Evolutionary conservation across 1,284 basidiomycete genomes (phyloP), one percentile per base, ranked within the genome.

Genomic region (Fistulinella staudtii): DNA sequence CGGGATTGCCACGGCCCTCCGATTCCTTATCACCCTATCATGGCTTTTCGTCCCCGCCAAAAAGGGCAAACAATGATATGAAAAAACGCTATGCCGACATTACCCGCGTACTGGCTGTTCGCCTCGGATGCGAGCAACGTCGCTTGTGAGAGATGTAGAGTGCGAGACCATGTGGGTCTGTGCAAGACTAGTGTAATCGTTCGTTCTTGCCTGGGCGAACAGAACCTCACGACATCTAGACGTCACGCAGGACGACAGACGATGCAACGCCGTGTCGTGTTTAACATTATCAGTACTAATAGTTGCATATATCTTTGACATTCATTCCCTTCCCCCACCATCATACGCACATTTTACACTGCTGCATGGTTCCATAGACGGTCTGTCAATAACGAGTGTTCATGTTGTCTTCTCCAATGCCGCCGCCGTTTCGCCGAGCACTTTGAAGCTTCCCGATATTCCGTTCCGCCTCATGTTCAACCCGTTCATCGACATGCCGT

Each of bases 31-130:
- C 55, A 66, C 80, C 2, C 40, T 85, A 0, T 77, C 75, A 56
- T 92, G 88, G 88, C 60, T 83, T 4, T 75, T 85, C 52, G 72
- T 87, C 1, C 82, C 80, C 2, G 70, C 67, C 28, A 80, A 80
- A 61, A 54, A 64, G 22, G 8, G 37, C 5, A 53, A 38, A 31
- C 38, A 49, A 22, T 61, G 28, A 34, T 25, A 18, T n/a, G n/a
- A 22, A 20, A 23, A 35, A 33, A 30, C 13, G 20, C 18, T 14
- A n/a, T n/a, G n/a, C 34, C 14, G 20, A 21, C 33, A 14, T 15
- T 15, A 31, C 3, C 30, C 13, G n/a, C n/a, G n/a, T n/a, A n/a
- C n/a, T n/a, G n/a, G n/a, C n/a, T n/a, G n/a, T n/a, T n/a, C n/a
- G n/a, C n/a, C n/a, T n/a, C n/a, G n/a, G n/a, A n/a, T n/a, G n/a